These are phyloP conservation scores for Caloboletus firmus DNA, from an alignment of 1,284 basidiomycete genomes.

Conservation along the genomic window DNA sequence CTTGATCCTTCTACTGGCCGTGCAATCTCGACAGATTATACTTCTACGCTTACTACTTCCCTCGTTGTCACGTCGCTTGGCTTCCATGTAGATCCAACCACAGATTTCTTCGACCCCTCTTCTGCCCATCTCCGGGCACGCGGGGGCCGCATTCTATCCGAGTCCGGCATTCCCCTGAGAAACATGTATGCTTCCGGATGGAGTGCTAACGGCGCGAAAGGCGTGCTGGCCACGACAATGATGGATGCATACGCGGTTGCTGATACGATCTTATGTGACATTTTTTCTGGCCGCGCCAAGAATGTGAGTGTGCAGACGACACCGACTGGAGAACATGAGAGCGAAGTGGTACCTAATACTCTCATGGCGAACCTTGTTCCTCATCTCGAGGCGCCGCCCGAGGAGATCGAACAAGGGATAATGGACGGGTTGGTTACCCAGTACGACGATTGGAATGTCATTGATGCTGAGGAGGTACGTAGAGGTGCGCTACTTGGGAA, in stretches of 20 bases:
- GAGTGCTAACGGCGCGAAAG: slow-evolving; percentile 89
- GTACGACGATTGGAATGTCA: slow-evolving; percentile 68
- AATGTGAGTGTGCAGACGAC: slow-evolving; percentile 19
- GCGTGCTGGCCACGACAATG: slow-evolving; percentile 94
- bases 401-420: slow-evolving; percentile 57
- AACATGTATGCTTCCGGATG: slow-evolving; percentile 93
- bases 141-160: slow-evolving; percentile 52
- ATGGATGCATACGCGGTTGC: slow-evolving; percentile 85
- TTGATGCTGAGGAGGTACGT: slow-evolving; percentile 67
- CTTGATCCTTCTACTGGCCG: slow-evolving; percentile 51
- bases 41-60: slow-evolving; percentile 59
- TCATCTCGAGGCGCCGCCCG: slow-evolving; percentile 47
- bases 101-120: slow-evolving; percentile 53
- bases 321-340: slow-evolving; percentile 13
- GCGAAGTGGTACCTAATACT: slow-evolving; percentile 32
- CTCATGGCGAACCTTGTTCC: slow-evolving; percentile 25
- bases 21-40: slow-evolving; percentile 62
- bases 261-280: slow-evolving; percentile 67
- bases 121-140: slow-evolving; percentile 55
- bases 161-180: slow-evolving; percentile 43
- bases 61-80: slow-evolving; percentile 89
- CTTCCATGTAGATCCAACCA: slow-evolving; percentile 70
- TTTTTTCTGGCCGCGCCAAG: slow-evolving; percentile 21
- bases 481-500: slow-evolving; percentile 62
- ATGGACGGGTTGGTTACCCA: slow-evolving; percentile 47